Base-by-base conservation (phyloP, 148 eudicot genomes). In the Rheum nobile region DNA sequence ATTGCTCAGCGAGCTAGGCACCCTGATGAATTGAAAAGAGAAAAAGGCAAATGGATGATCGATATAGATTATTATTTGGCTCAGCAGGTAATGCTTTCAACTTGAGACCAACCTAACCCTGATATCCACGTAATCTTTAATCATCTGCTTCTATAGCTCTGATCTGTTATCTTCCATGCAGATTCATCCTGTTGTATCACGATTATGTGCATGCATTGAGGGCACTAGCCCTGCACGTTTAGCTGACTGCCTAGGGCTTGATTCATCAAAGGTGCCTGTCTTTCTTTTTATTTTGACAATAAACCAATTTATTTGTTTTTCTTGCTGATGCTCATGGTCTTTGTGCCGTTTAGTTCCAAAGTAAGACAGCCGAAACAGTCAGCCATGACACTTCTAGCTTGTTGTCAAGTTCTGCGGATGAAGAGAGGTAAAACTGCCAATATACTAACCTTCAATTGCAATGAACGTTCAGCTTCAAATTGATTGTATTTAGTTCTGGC, bases 1-100 rank as follows among this genome's bases (percentile, higher is more conserved):
- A 90, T 96, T 76, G 96, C 99, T 77, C 99, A 90, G 84, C 94
- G 99, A 46, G 99, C 99, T 70, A 92, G 99, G 83, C 99, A 96
- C 83, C 99, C 99, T 72, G 97, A 96, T 74, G 99, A 96, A 83
- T 77, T 96, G 82, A 85, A 83, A 74, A 85, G 57, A 65, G 91
- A 86, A 75, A 88, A 87, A 71, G 90, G 80, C 22, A 90, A 87
- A 63, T 92, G 97, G 97, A 89, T 92, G 83, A 82, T 96, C 77
- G 99, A 96, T 82, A 88, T 96, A 73, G 87, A 90, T 77, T 96
- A 96, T 85, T 96, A 96, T 80, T 85, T 96, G 31, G 88, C 97
- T 14, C 99, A 96, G 77, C 99, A 96, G 97, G 99, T 92, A 65
- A 32, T 32, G 22, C 70, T 29, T 32, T 65, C 21, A 31, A 32